Percentiles rank a stretch among this genome's conserved stretches.
Conservation (phyloP, 164 flowering plant species). For the Chimonanthus praecox region DNA sequence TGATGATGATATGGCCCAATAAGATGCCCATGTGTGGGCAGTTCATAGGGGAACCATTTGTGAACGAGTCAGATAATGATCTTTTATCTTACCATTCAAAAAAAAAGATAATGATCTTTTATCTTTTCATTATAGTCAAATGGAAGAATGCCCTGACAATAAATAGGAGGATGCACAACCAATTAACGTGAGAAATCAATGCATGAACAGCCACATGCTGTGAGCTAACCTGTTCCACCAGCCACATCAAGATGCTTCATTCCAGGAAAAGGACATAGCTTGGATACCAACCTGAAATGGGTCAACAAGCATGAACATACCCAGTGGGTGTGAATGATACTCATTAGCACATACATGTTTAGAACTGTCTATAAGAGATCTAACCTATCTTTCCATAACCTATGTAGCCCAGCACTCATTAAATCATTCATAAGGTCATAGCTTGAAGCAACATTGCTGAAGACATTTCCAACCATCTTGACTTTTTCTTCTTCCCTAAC, state of each 20-base stretch:
- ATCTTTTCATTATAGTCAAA: background rate
- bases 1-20: too few relatives aligned
- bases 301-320: slow-evolving; percentile 1
- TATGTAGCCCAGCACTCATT: slow-evolving; percentile 92
- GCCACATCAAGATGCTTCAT: slow-evolving; percentile 99
- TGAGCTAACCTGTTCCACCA: slow-evolving; percentile 85
- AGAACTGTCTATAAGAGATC: slow-evolving; percentile 7
- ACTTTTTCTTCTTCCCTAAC: slow-evolving; percentile 88
- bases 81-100: too few relatives aligned
- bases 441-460: slow-evolving; percentile 78
- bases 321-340: background rate
- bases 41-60: too few relatives aligned
- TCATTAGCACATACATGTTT: background rate
- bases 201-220: background rate
- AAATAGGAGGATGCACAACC: background rate
- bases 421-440: slow-evolving; percentile 98
- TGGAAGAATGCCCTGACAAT: background rate
- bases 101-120: too few relatives aligned
- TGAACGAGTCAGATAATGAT: too few relatives aligned
- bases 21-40: too few relatives aligned
- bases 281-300: slow-evolving; percentile 64
- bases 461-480: slow-evolving; percentile 75
- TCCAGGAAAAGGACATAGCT: slow-evolving; percentile 86
- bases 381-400: slow-evolving; percentile 97
- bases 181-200: background rate